A percentile compares a stretch with the other conserved stretches of the same genome.
These are phyloP conservation scores for Yarrowia porcina DNA, from an alignment of 805 yeast species.

Conservation along the genomic window DNA sequence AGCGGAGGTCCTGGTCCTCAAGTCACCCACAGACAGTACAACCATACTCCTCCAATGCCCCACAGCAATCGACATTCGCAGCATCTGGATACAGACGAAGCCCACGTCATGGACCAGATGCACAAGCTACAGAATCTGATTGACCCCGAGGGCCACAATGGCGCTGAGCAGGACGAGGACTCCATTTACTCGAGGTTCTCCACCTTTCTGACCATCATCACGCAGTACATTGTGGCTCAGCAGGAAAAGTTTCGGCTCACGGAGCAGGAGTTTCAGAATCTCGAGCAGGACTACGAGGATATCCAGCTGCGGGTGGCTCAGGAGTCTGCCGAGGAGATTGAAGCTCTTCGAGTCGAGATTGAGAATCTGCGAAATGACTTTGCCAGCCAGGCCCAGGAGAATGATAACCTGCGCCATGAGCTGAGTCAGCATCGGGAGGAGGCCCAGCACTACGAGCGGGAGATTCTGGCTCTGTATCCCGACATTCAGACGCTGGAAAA, in stretches of 20 bases:
- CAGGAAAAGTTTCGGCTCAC: constrained; percentile 13
- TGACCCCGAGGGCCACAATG: background rate
- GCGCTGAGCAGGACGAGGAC: background rate
- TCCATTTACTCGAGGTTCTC: constrained; percentile 10
- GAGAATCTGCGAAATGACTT: background rate
- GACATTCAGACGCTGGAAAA: constrained; percentile 10
- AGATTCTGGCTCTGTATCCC: background rate
- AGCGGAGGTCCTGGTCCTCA: background rate
- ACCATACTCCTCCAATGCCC: background rate
- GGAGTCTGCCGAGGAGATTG: constrained; percentile 13
- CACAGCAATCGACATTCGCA: background rate
- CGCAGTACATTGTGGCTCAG: constrained; percentile 1
- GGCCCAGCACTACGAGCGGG: constrained; percentile 15
- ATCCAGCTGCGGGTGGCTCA: background rate
- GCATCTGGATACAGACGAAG: constrained; percentile 5
- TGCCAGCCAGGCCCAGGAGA: constrained; percentile 3
- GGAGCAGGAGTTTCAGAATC: constrained; percentile 18
- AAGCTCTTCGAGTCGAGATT: background rate
- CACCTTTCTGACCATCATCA: background rate
- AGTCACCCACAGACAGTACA: background rate
- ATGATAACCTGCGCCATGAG: background rate
- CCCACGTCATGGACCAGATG: constrained; percentile 19
- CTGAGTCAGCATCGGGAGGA: constrained; percentile 4
- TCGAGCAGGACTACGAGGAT: constrained; percentile 20
- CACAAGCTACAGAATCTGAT: constrained; percentile 3